These are phyloP conservation scores for Juglanconis oblonga DNA, from an alignment of 2,329 filamentous ascomycete genomes.

Conservation along the genomic window DNA sequence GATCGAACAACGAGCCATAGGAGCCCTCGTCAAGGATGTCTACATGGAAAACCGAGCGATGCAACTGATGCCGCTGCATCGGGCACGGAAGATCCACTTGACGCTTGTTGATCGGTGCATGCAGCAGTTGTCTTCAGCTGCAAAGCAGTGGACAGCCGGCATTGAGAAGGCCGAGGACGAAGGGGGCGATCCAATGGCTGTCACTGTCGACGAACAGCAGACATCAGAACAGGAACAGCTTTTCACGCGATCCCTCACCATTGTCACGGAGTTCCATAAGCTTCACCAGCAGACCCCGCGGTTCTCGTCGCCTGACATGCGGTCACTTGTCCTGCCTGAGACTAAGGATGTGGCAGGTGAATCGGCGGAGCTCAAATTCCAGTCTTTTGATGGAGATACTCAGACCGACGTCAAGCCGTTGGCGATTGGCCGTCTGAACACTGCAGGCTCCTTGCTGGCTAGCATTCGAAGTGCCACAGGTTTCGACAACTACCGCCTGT, in stretches of 20 bases:
- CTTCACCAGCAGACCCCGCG: slow-evolving; percentile 61
- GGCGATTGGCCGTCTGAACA: slow-evolving; percentile 68
- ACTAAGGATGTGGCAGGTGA: slow-evolving; percentile 59
- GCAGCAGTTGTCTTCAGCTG: slow-evolving; percentile 63
- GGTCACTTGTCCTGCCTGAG: slow-evolving; percentile 49
- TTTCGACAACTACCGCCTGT: slow-evolving; percentile 72
- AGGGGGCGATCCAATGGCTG: slow-evolving; percentile 52
- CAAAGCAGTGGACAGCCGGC: slow-evolving; percentile 47
- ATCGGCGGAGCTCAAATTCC: slow-evolving; percentile 66
- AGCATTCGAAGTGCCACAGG: slow-evolving; percentile 67
- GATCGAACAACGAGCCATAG: slow-evolving; percentile 67
- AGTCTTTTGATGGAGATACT: slow-evolving; percentile 63
- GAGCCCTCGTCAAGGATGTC: slow-evolving; percentile 65
- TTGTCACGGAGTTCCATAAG: slow-evolving; percentile 65
- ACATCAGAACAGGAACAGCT: slow-evolving; percentile 51
- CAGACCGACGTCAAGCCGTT: slow-evolving; percentile 61
- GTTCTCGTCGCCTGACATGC: slow-evolving; percentile 56
- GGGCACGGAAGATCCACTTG: slow-evolving; percentile 60
- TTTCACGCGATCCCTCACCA: slow-evolving; percentile 66
- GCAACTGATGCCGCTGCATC: slow-evolving; percentile 43
- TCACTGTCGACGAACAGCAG: slow-evolving; percentile 41
- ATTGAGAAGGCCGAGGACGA: slow-evolving; percentile 33
- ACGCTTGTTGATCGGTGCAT: slow-evolving; percentile 72
- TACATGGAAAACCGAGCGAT: slow-evolving; percentile 64
- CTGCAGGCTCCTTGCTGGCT: slow-evolving; percentile 65